Base-by-base conservation (phyloP, 1,139 yeast species). In the Torulaspora globosa region DNA sequence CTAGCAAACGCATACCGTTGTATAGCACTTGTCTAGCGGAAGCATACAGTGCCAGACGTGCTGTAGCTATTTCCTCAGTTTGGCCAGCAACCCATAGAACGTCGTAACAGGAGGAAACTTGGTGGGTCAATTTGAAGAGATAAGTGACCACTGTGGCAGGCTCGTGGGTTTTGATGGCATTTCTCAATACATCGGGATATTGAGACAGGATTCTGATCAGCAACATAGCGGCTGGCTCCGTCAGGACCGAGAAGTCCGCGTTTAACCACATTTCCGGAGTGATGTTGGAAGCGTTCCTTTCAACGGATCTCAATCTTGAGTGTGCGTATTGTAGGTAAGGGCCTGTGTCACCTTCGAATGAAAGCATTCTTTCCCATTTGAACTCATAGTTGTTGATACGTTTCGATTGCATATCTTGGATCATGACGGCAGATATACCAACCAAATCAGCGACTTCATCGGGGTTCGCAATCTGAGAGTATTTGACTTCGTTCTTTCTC, bases 281-380 rank as follows among this genome's bases (percentile, higher is more conserved):
- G 40, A 76, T 74, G 36, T 67, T 71, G 7, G 66, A 53, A 21
- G 95, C 80, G 59, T 87, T 89, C 74, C 98, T 85, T 71, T 88
- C 92, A 62, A 92, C 90, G 2, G 97, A 90, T 71, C 94, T 80
- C 67, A 92, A 80, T 71, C 99, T 87, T 35, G 98, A 89, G 71
- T 92, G 99, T 41, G 99, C 98, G 65, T 92, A 92, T 72, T 92
- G 98, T 69, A 92, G 78, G 73, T 94, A 92, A 52, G 99, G 98
- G 66, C 99, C 99, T 51, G 99, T 92, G 70, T 92, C 99, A 70
- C 99, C 99, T 75, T 92, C 99, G 58, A 94, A 90, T 5, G 97
- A 88, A 42, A 87, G 78, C 97, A 92, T 92, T 75, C 99, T 86
- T 62, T 86, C 90, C 99, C 98, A 92, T 70, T 89, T 87, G 72